Evolutionary conservation across 257 asterid species (phyloP), one percentile per base, ranked within the genome.

Genomic region (Scutellaria barbata): DNA sequence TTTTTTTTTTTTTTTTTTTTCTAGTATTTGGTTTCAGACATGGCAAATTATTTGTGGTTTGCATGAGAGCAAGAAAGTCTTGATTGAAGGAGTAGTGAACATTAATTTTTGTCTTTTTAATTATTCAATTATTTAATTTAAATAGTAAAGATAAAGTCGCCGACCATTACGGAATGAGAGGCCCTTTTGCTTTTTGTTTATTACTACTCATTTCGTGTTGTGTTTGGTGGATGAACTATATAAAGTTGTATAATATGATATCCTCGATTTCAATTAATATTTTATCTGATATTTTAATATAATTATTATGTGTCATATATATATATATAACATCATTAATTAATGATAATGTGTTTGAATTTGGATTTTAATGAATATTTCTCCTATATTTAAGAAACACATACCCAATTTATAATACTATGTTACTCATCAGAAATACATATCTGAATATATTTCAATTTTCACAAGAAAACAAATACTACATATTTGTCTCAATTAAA

Each of bases 151-250:
- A 5, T 67, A 78, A 73, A 78, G 76, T 17, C 46, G 79, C 82
- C 82, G 82, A 48, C 76, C 69, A 74, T 78, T 67, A 45, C 79
- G 68, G 75, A 41, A 66, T 50, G n/a, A 17, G 70, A 30, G 50
- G 61, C 45, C 18, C 63, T 55, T 70, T 54, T 47, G 22, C 17
- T 20, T 64, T 57, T 75, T 20, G 45, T 30, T 60, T 60, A 20
- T 52, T 68, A 51, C 25, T 22, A 22, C 60, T 67, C 65, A 33
- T 48, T 45, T 57, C 56, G 37, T 54, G 60, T 45, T 10, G 47
- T n/a, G 35, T 62, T 72, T 64, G 58, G 67, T 73, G 42, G 68
- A 41, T 14, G 30, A 16, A 56, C 2, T 55, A 1, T 20, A 0
- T 22, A 54, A 17, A 14, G 0, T 47, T 12, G 55, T 20, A 50